These are phyloP conservation scores for Thermothelomyces thermophilus DNA, from an alignment of 2,329 filamentous ascomycete genomes.

Conservation along the genomic window DNA sequence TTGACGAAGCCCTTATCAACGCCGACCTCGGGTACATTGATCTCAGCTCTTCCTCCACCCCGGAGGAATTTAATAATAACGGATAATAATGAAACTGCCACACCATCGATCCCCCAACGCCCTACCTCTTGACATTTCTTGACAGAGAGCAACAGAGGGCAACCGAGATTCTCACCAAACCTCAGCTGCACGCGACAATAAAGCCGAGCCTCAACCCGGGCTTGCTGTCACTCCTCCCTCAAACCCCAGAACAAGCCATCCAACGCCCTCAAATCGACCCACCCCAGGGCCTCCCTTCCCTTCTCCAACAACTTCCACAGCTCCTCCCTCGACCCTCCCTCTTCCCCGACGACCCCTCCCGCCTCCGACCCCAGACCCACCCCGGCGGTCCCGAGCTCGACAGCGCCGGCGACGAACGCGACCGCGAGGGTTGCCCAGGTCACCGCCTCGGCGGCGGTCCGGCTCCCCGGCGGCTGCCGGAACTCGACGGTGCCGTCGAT, in stretches of 20 bases:
- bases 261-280: constrained; percentile 23
- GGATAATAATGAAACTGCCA: too few species aligned
- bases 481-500: constrained; percentile 32
- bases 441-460: constrained; percentile 27
- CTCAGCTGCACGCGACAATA: too few species aligned
- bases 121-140: too few species aligned
- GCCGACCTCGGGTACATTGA: too few species aligned
- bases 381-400: constrained; percentile 17
- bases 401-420: constrained; percentile 30
- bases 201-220: too few species aligned
- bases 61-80: too few species aligned
- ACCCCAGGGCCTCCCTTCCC: too few species aligned
- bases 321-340: constrained; percentile 22
- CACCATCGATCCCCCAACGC: too few species aligned
- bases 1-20: too few species aligned
- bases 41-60: too few species aligned
- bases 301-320: constrained; percentile 20
- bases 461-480: constrained; percentile 32
- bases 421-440: constrained; percentile 31
- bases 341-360: constrained; percentile 4
- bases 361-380: constrained; percentile 5
- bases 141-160: too few species aligned
- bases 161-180: too few species aligned
- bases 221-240: neutral
- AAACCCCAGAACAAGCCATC: constrained; percentile 19